These are phyloP conservation scores for Lodderomyces jiufengensis DNA, from an alignment of 1,139 yeast genomes.

Conservation along the genomic window DNA sequence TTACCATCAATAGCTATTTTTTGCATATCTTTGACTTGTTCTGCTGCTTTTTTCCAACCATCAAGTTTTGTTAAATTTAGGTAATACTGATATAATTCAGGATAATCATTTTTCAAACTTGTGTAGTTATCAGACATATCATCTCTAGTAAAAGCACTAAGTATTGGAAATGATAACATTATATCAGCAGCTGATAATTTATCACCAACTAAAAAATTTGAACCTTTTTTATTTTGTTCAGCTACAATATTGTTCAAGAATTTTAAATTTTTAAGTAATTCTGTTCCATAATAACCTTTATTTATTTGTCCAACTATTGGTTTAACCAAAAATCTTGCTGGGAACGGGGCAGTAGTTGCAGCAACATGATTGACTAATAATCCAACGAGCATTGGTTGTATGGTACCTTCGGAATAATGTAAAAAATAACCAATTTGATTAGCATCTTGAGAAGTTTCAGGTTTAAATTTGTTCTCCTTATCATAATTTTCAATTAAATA, in stretches of 20 bases:
- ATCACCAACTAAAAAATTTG: conserved; percentile 33
- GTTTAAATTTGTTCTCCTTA: conserved; percentile 21
- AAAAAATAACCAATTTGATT: conserved; percentile 30
- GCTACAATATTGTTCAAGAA: conserved; percentile 29
- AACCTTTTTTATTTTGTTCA: conserved; percentile 20
- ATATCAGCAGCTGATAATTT: conserved; percentile 38
- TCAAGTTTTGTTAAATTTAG: conserved; percentile 13
- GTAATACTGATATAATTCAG: conserved; percentile 26
- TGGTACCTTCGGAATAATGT: conserved; percentile 36
- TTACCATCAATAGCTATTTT: background rate
- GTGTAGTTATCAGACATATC: conserved; percentile 6
- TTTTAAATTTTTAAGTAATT: conserved; percentile 22
- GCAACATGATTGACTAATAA: conserved; percentile 27
- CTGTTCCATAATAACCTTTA: conserved; percentile 23
- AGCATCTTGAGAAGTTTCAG: conserved; percentile 22
- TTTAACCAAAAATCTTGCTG: conserved; percentile 21
- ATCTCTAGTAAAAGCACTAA: conserved; percentile 17
- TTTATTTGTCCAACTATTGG: conserved; percentile 23
- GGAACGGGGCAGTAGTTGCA: conserved; percentile 25
- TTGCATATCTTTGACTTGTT: conserved; percentile 2
- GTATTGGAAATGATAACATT: conserved; percentile 31
- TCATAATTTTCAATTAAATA: conserved; percentile 32
- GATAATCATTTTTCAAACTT: conserved; percentile 14
- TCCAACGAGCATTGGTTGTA: conserved; percentile 32
- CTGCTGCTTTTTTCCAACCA: conserved; percentile 2